A percentile compares a stretch with the other conserved stretches of the same genome.
Conservation (phyloP, 768 basidiomycete genomes). For the Boletus fagicola region DNA sequence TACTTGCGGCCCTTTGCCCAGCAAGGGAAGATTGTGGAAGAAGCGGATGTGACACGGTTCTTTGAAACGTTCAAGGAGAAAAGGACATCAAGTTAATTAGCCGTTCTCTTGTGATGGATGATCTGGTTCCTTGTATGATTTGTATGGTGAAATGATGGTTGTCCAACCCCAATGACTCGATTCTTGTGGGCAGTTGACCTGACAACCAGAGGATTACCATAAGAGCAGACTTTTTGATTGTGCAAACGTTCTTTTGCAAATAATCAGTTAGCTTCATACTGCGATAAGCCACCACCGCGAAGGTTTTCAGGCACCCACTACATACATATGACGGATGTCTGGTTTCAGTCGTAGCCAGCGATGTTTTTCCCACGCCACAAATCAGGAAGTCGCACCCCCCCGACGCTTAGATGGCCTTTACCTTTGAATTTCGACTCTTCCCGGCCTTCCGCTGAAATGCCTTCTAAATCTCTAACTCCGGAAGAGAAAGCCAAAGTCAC, state of each 20-base stretch:
- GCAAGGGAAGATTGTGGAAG: constrained; percentile 70
- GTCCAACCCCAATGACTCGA: background rate
- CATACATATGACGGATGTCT: too few relatives aligned
- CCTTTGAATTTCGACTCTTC: background rate
- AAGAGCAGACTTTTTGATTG: too few relatives aligned
- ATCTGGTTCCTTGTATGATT: background rate
- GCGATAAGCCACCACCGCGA: too few relatives aligned
- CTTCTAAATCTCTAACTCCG: constrained; percentile 62
- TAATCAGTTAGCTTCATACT: too few relatives aligned
- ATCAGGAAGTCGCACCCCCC: background rate
- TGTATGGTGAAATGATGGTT: background rate
- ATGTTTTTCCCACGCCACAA: constrained; percentile 12
- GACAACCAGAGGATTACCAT: too few relatives aligned
- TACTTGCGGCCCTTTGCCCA: constrained; percentile 80
- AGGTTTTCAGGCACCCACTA: too few relatives aligned
- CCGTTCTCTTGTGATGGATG: background rate
- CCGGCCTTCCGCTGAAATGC: constrained; percentile 48
- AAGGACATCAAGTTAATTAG: constrained; percentile 7
- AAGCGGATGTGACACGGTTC: constrained; percentile 66
- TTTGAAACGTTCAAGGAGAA: constrained; percentile 53
- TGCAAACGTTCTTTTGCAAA: background rate
- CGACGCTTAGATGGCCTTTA: constrained; percentile 5
- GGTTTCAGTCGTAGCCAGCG: too few relatives aligned
- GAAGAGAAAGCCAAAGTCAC: constrained; percentile 82
- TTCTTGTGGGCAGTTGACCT: background rate